A percentile compares a stretch with the other conserved stretches of the same genome.
These are phyloP conservation scores for Bondarzewia mesenterica DNA, from an alignment of 1,284 basidiomycete species.

Conservation along the genomic window DNA sequence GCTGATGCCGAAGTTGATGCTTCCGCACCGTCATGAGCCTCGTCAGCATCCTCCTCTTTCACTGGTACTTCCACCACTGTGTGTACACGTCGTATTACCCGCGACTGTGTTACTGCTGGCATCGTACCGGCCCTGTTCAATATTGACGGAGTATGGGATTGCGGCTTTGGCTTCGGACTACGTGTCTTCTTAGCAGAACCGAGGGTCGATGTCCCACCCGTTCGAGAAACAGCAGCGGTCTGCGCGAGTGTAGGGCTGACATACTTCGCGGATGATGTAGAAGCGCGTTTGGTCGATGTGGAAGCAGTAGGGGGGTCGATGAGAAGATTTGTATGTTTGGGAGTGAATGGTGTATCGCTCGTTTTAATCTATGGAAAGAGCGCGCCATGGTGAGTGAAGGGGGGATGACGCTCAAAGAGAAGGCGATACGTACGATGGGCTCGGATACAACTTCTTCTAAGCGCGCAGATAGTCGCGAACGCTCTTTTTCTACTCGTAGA, in stretches of 20 bases:
- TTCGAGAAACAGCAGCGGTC: neutral
- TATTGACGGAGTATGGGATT: neutral
- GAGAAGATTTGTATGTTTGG: conserved; percentile 12
- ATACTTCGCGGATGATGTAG: conserved; percentile 12
- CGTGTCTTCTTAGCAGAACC: neutral
- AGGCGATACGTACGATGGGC: conserved; percentile 4
- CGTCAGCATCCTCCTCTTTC: conserved; percentile 8
- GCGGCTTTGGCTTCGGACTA: conserved; percentile 3
- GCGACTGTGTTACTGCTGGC: neutral
- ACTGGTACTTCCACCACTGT: conserved; percentile 12
- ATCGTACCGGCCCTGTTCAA: neutral
- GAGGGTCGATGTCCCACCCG: neutral
- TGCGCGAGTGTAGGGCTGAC: neutral
- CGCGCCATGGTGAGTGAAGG: neutral
- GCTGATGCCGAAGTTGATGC: neutral
- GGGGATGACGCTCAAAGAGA: neutral
- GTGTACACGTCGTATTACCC: conserved; percentile 13
- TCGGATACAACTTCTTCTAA: conserved; percentile 39
- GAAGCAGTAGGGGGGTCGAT: conserved; percentile 16
- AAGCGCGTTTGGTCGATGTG: conserved; percentile 16
- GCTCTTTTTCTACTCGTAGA: conserved; percentile 55
- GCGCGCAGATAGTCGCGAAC: conserved; percentile 42
- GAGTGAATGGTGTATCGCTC: conserved; percentile 14
- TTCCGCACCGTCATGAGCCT: neutral
- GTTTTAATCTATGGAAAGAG: neutral